Evolutionary conservation across 768 basidiomycete species (phyloP).

Genomic region (Lentinula sp.): DNA sequence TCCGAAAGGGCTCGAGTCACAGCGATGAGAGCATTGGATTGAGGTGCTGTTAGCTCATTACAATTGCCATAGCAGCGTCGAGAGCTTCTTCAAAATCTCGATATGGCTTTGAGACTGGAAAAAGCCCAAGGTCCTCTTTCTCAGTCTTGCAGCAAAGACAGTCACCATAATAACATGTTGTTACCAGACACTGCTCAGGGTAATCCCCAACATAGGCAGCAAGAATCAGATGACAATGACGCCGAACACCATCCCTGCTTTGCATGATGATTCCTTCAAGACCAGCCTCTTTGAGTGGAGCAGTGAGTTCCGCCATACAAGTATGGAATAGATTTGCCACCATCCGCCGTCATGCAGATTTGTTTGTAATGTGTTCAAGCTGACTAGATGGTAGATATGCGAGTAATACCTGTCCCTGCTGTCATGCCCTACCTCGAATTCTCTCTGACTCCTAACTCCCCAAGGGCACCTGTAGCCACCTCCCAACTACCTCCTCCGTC

Average conservation of each 20-base stretch:
- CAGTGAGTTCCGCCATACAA: conserved; percentile 15
- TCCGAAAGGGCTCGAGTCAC: conserved; percentile 23
- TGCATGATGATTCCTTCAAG: not conserved
- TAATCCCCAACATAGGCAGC: conserved; percentile 8
- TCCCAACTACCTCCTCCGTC: too few species aligned
- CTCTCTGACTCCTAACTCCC: too few species aligned
- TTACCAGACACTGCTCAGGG: conserved; percentile 13
- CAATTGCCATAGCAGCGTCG: not conserved
- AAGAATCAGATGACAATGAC: not conserved
- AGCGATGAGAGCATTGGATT: conserved; percentile 6
- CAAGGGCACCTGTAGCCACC: too few species aligned
- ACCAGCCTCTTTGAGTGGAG: conserved; percentile 12
- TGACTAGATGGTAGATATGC: conserved; percentile 25
- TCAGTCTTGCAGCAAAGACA: conserved; percentile 9
- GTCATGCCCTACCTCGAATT: too few species aligned
- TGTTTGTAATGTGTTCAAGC: not conserved
- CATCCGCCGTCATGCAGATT: conserved; percentile 6
- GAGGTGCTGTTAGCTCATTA: not conserved
- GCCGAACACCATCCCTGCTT: conserved; percentile 18
- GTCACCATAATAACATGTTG: conserved; percentile 10
- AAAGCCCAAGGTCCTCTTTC: not conserved
- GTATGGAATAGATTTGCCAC: conserved; percentile 24
- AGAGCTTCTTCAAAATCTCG: not conserved
- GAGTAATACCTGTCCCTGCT: conserved; percentile 19
- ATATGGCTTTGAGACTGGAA: not conserved